phyloP scores from a whole-genome alignment of 106 monocot species.

The Dioscorea alata region DNA sequence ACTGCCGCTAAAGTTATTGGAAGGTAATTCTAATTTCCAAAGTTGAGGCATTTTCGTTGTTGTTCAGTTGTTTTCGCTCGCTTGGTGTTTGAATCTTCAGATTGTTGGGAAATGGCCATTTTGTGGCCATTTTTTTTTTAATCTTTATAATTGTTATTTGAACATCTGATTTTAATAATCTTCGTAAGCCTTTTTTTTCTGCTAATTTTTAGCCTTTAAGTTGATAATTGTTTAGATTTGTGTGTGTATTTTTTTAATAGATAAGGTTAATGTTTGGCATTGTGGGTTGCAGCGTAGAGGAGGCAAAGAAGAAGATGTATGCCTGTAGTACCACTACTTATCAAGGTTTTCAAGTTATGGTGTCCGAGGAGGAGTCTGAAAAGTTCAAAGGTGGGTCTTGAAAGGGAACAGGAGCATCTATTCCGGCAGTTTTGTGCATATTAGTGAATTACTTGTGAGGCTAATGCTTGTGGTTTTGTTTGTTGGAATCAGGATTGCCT shows the following conservation, averaged over 20 bases:
- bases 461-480: not conserved
- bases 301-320: conserved; percentile 97
- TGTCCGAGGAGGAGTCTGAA: conserved; percentile 77
- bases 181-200: no score
- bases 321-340: conserved; percentile 96
- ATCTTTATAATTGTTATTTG: not conserved
- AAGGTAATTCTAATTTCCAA: conserved; percentile 32
- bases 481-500: conserved; percentile 59
- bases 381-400: conserved; percentile 64
- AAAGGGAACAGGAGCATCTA: not conserved
- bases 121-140: no score
- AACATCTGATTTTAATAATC: not conserved
- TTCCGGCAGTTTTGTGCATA: not conserved
- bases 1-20: conserved; percentile 88
- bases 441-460: not conserved
- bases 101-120: no score
- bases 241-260: not conserved
- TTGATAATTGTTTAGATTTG: not conserved
- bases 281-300: conserved; percentile 56
- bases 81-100: no score
- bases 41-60: no score
- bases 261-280: not conserved
- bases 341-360: conserved; percentile 74
- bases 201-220: not conserved
- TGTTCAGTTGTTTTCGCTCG: no score